Evolutionary conservation across 495 filamentous ascomycete genomes (phyloP).

Genomic region (Rhypophila decipiens): DNA sequence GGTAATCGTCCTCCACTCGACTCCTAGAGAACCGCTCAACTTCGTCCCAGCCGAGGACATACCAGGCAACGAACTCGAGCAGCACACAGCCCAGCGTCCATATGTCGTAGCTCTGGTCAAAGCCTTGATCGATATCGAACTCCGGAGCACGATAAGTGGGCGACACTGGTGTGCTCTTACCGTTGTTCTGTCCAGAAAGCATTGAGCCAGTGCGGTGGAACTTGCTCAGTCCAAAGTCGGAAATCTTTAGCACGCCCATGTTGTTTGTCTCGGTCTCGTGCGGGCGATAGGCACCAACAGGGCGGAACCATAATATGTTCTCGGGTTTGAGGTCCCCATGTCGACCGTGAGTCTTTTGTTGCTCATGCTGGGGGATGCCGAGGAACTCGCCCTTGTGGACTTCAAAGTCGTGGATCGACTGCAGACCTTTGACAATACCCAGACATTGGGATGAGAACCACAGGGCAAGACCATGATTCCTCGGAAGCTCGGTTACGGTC

Average conservation of each 20-base stretch:
- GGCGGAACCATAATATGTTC: neutral
- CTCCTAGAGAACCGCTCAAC: neutral
- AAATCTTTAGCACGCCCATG: neutral
- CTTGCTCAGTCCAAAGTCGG: neutral
- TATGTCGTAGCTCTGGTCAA: neutral
- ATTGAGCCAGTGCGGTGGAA: neutral
- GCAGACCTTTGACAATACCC: neutral
- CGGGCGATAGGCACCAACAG: neutral
- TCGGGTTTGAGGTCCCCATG: neutral
- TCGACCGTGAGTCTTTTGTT: neutral
- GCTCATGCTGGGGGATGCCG: neutral
- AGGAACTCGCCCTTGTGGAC: neutral
- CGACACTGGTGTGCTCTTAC: neutral
- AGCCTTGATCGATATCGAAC: neutral
- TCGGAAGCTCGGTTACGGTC: neutral
- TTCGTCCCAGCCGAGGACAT: neutral
- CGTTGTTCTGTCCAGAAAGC: neutral
- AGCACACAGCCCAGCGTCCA: neutral
- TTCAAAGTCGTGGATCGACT: neutral
- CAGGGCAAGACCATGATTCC: neutral
- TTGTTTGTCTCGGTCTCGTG: neutral
- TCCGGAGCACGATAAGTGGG: neutral
- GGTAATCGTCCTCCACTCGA: neutral
- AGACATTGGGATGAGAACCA: neutral
- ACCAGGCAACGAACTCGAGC: neutral